Evolutionary conservation across 129 eudicot species (phyloP), one percentile per base, ranked within the genome.

Genomic region (Glebionis coronaria): DNA sequence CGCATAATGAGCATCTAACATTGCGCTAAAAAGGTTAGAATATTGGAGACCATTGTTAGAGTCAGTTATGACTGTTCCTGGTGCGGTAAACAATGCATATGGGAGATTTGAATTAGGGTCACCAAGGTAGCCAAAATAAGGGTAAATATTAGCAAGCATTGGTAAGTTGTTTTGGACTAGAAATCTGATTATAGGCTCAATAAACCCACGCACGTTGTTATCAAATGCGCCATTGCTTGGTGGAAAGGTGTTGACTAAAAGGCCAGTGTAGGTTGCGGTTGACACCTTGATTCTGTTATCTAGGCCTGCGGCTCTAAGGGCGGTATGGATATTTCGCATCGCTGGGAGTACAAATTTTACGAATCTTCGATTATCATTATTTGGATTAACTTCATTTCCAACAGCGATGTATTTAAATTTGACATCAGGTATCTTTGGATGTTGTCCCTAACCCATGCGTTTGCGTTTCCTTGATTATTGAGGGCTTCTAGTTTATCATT

Each of bases 361-460:
- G 12, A 47, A 67, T 16, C 19, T 60, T 2, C 73, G 27, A 0
- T 46, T 69, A 9, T 9, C 75, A 1, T 16, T 49, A 11, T 66
- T 56, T 5, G 83, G 87, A 20, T 67, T 63, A 1, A 85, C 76
- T 68, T 81, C 96, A 40, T 88, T 82, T 59, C 90, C 85, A 0
- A 85, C 92, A 0, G 77, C 85, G 21, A 85, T 69, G 81, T 83
- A 85, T 12, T 56, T 67, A 12, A 87, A 76, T n/a, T 44, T 82
- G 67, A 83, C 81, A 2, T 65, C 63, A 0, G 83, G 73, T 73
- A 81, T 50, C 65, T 53, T 27, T 10, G 56, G 14, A 88, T 56
- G 68, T 88, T 85, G 61, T 56, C 44, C 6, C 67, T 75, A 35
- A 88, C 87, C 96, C 96, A 88, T 2, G 66, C n/a, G 5, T 20